Evolutionary conservation across 2,329 filamentous ascomycete species (phyloP), one percentile per base, ranked within the genome.

Genomic region (Anisogramma anomala): DNA sequence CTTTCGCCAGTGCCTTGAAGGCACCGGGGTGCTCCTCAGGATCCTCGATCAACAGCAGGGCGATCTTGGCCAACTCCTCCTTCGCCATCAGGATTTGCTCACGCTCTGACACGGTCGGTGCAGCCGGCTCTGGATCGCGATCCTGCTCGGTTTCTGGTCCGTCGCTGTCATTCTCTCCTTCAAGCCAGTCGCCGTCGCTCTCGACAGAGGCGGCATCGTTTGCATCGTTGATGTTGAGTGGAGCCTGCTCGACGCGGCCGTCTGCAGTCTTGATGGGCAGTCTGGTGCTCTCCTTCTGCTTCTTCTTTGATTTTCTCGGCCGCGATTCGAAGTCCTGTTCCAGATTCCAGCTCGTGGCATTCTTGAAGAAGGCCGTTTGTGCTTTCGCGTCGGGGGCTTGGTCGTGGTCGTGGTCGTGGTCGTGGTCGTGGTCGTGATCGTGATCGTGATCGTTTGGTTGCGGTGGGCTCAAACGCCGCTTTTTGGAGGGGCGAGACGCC

Each of bases 271-370:
- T 93, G 49, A 95, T 86, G 0, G 88, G 88, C 26, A 98, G 68
- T 52, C 81, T 76, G 27, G 76, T 85, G 56, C 67, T 81, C 56
- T 88, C 83, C 48, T 69, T 72, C 52, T 78, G 71, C 58, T 86
- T 84, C 60, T 82, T 85, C 55, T 77, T 80, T 26, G 72, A 64
- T 59, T 91, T 91, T 52, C 84, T 74, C 34, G 83, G 79, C 51
- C 78, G 77, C 47, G 74, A 74, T 61, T 94, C 87, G 67, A 95
- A 96, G 59, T 85, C 82, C 57, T 94, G 83, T 65, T 94, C 91
- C 36, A 94, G 72, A 55, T 94, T 79, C 87, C 89, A 96, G 61
- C 78, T 80, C 45, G 84, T 71, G 5, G 83, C 85, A 54, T 76
- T 80, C 53, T 76, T 75, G 64, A 84, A 74, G 59, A 88, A 87